A percentile compares a stretch with the other conserved stretches of the same genome.
phyloP scores from a whole-genome alignment of 306 rosid genomes.

The Cajanus cajan region DNA sequence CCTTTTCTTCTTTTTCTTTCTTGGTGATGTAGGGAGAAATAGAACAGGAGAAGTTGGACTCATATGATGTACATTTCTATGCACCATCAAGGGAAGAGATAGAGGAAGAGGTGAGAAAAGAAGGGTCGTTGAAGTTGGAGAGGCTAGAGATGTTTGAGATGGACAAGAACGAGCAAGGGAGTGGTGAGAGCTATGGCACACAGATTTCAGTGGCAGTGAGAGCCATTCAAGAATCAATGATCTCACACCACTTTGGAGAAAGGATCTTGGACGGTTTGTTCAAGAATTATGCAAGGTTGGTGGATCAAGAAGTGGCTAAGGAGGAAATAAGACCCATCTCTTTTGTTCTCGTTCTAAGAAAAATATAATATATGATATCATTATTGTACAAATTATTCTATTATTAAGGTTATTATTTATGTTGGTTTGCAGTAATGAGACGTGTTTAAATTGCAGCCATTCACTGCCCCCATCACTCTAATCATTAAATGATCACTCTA shows the following conservation, averaged over 20 bases:
- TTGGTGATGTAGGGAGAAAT: slow-evolving; percentile 53
- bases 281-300: slow-evolving; percentile 50
- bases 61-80: slow-evolving; percentile 86
- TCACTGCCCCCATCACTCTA: background rate
- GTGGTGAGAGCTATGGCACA: slow-evolving; percentile 52
- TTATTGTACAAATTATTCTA: background rate
- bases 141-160: slow-evolving; percentile 60
- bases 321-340: slow-evolving; percentile 66
- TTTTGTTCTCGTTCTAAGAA: slow-evolving; percentile 61
- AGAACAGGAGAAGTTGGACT: slow-evolving; percentile 66
- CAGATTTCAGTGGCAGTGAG: slow-evolving; percentile 72
- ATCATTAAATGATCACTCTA: background rate
- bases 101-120: slow-evolving; percentile 66
- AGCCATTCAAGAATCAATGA: slow-evolving; percentile 89
- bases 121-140: slow-evolving; percentile 70
- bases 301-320: slow-evolving; percentile 56
- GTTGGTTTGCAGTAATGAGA: background rate
- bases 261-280: slow-evolving; percentile 64
- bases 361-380: slow-evolving; percentile 10
- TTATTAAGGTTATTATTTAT: background rate
- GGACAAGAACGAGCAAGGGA: slow-evolving; percentile 32
- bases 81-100: slow-evolving; percentile 84
- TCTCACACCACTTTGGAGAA: slow-evolving; percentile 74
- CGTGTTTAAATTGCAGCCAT: slow-evolving; percentile 11
- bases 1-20: background rate